Evolutionary conservation across 1,284 basidiomycete genomes (phyloP), one percentile per base, ranked within the genome.

Genomic region (Microbotryum intermedium): DNA sequence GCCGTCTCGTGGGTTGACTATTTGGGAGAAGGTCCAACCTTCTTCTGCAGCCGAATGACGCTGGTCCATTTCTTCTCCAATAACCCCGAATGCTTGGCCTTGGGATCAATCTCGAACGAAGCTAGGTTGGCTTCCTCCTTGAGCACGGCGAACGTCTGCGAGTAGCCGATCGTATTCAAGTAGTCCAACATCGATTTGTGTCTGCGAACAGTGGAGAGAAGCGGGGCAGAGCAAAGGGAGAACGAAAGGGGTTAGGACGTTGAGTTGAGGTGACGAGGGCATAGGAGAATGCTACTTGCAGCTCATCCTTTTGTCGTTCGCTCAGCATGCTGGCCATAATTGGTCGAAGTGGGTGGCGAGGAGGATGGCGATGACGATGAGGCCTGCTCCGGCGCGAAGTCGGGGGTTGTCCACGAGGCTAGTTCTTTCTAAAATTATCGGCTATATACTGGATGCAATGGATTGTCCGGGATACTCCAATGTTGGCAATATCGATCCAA

Each of bases 11-110:
- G 16, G 23, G 13, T 13, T 11, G 11, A 9, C 13, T 8, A 18
- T 11, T 46, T 11, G 69, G 78, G 45, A 18, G 65, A 65, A 34
- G 10, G 11, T 34, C 34, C 18, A 16, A 87, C 89, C 84, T 93
- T 93, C 79, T 92, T 90, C 78, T 94, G 91, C 71, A 94, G 74
- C 63, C 90, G 81, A 62, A 94, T 91, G 25, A 93, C 88, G 71
- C 86, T 87, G 28, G 89, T 92, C 90, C 90, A 94, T 75, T 94
- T 94, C 83, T 92, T 93, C 78, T 90, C 90, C 62, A 94, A 76
- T 60, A 94, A 77, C 0, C 89, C 90, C 2, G 84, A 83, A 72
- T 84, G 88, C 71, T 87, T 87, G 53, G 86, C 84, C 71, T 87
- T 89, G 20, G 88, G 83, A 77, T 92, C 87, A 21, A 84, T 84